Percentiles rank a stretch among this genome's conserved stretches.
phyloP scores from a whole-genome alignment of 495 filamentous ascomycete species.

The Aspergillus baeticus region DNA sequence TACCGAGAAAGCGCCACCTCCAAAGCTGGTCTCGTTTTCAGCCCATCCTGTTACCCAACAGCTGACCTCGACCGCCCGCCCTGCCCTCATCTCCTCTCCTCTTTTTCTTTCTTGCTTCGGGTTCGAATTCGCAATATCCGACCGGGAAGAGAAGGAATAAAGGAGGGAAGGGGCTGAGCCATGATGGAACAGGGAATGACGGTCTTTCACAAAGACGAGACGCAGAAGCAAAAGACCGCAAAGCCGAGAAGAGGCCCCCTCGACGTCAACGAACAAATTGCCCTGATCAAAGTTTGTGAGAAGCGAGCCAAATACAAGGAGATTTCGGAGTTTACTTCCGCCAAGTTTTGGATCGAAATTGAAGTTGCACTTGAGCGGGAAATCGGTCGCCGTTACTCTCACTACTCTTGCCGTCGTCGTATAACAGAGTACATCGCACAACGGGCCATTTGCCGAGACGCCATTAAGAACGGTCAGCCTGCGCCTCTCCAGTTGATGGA shows the following conservation, averaged over 20 bases:
- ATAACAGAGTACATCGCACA: constrained; percentile 17
- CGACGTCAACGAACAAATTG: constrained; percentile 16
- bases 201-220: constrained; percentile 14
- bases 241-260: constrained; percentile 15
- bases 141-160: not conserved
- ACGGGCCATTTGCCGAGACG: constrained; percentile 7
- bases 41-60: constrained; percentile 7
- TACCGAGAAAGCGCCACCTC: too few relatives aligned
- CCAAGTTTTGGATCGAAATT: constrained; percentile 23
- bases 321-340: constrained; percentile 10
- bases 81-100: constrained; percentile 3
- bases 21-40: too few relatives aligned
- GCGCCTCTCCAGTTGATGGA: constrained; percentile 3
- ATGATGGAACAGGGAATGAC: constrained; percentile 18
- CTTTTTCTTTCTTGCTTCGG: constrained; percentile 2
- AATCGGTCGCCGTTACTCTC: constrained; percentile 23
- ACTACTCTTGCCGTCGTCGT: constrained; percentile 25
- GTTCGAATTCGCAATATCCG: not conserved
- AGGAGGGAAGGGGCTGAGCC: constrained; percentile 9
- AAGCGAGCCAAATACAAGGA: constrained; percentile 10
- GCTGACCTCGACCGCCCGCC: not conserved
- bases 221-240: constrained; percentile 3
- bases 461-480: constrained; percentile 2
- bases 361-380: constrained; percentile 8
- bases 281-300: constrained; percentile 20